phyloP scores from a whole-genome alignment of 31 red algal species.

The Porphyra umbilicalis region DNA sequence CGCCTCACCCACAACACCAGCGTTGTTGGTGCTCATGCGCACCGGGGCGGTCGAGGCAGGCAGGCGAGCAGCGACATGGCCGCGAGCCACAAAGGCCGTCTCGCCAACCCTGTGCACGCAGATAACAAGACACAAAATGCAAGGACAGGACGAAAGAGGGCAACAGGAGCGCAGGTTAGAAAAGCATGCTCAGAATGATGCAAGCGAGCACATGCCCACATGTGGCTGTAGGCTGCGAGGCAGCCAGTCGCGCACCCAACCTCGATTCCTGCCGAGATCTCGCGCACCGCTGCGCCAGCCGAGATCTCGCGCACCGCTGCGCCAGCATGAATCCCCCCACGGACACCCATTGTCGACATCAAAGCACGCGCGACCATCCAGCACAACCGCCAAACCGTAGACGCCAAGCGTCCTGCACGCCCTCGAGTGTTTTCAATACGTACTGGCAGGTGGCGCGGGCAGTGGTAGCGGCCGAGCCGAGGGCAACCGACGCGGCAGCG shows the following conservation, averaged over 20 bases:
- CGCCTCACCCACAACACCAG: constrained; percentile 6
- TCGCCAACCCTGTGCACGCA: background rate
- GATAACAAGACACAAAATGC: background rate
- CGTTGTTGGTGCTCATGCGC: background rate
- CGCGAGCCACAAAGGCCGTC: background rate
- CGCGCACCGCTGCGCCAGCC: background rate
- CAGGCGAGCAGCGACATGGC: background rate
- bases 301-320: background rate
- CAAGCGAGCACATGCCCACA: background rate
- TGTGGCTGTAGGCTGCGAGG: too few species aligned
- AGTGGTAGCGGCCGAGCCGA: background rate
- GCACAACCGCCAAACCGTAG: background rate
- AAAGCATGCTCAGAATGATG: background rate
- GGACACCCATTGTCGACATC: background rate
- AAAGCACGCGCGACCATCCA: background rate
- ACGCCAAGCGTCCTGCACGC: background rate
- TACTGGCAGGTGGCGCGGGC: background rate
- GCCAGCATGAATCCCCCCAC: too few species aligned
- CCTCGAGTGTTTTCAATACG: background rate
- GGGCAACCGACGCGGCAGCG: background rate
- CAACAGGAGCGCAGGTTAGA: background rate
- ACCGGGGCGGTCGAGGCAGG: background rate
- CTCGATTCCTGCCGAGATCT: background rate
- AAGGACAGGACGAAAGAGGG: background rate
- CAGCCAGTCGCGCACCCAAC: background rate